Percentiles rank a stretch among this genome's conserved stretches.
Evolutionary conservation across 495 filamentous ascomycete genomes (phyloP).

Genomic region (Neurospora discreta): DNA sequence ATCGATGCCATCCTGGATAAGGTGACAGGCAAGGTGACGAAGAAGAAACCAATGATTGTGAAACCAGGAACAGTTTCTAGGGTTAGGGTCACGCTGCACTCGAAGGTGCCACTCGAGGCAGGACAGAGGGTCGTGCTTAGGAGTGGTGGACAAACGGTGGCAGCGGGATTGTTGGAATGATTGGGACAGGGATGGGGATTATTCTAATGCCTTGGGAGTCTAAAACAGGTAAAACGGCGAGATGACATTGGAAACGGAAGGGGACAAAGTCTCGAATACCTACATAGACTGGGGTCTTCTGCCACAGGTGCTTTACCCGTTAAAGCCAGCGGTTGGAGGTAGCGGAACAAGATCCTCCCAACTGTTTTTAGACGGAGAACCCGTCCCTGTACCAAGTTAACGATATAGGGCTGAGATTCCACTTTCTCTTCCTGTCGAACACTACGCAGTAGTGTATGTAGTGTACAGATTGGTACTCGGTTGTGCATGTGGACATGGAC

Average conservation of each 20-base stretch:
- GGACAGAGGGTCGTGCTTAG: conserved; percentile 73
- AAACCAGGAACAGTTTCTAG: conserved; percentile 59
- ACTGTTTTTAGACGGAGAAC: neutral
- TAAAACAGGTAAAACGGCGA: neutral
- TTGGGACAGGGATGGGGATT: neutral
- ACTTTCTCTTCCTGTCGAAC: neutral
- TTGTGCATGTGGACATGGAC: neutral
- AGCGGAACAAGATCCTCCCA: neutral
- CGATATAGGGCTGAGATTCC: neutral
- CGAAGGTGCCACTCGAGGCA: conserved; percentile 65
- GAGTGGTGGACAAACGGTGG: conserved; percentile 68
- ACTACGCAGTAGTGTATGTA: neutral
- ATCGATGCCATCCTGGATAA: conserved; percentile 70
- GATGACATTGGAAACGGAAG: neutral
- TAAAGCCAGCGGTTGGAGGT: neutral
- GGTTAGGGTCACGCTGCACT: conserved; percentile 58
- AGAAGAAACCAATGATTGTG: conserved; percentile 78
- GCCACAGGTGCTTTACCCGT: neutral
- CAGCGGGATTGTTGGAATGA: conserved; percentile 72
- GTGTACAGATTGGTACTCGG: neutral
- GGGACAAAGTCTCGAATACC: neutral
- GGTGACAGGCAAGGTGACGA: conserved; percentile 50
- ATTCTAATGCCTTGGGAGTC: neutral
- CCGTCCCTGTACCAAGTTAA: neutral
- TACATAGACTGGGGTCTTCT: neutral